Percentiles rank a stretch among this genome's conserved stretches.
Conservation (phyloP, 2,329 filamentous ascomycete genomes). For the Colletotrichum higginsianum region DNA sequence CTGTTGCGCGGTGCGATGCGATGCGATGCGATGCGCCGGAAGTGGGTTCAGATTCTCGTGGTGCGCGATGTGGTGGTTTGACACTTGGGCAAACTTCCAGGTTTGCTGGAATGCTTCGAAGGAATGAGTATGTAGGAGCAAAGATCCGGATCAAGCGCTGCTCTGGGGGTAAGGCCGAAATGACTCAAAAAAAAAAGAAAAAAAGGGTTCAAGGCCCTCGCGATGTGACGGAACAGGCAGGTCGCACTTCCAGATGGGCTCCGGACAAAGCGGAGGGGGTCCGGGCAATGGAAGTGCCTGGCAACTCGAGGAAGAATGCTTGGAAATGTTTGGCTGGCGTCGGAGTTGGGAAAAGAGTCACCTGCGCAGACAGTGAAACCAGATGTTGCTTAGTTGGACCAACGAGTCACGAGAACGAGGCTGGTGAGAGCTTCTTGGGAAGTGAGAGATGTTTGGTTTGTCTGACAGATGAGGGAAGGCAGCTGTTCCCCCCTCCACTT, state of each 20-base stretch:
- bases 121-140: background rate
- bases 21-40: slow-evolving; percentile 1
- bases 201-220: background rate
- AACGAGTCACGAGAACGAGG: slow-evolving; percentile 23
- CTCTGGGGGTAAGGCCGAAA: background rate
- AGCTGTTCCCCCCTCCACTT: slow-evolving; percentile 7
- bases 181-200: slow-evolving; percentile 20
- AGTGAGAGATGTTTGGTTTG: slow-evolving; percentile 14
- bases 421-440: slow-evolving; percentile 12
- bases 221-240: slow-evolving; percentile 27
- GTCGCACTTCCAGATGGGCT: slow-evolving; percentile 15
- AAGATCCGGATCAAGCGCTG: background rate
- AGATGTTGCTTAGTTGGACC: background rate
- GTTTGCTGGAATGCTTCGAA: background rate
- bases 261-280: slow-evolving; percentile 23
- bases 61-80: background rate
- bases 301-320: background rate
- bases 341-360: slow-evolving; percentile 5
- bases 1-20: background rate
- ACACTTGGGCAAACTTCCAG: background rate
- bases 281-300: background rate
- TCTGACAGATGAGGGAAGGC: slow-evolving; percentile 11
- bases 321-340: background rate
- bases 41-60: background rate
- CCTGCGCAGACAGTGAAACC: background rate